These are phyloP conservation scores for Collybia sp. DNA, from an alignment of 768 basidiomycete species.

Conservation along the genomic window DNA sequence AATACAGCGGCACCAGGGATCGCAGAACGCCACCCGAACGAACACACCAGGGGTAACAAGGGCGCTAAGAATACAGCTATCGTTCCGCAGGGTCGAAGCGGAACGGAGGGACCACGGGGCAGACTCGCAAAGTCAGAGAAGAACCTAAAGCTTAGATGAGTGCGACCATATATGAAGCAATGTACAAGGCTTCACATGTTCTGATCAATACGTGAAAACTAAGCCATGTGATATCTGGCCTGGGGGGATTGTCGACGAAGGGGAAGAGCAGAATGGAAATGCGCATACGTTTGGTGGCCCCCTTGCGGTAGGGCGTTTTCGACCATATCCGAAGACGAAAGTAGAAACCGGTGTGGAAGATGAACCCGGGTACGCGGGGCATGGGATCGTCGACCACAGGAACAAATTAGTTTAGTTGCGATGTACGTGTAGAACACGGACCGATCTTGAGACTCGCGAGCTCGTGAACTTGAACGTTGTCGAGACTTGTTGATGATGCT, in stretches of 20 bases:
- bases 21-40: constrained; percentile 34
- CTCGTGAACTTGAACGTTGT: too few species aligned
- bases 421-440: too few species aligned
- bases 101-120: too few species aligned
- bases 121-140: too few species aligned
- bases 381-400: too few species aligned
- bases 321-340: constrained; percentile 75
- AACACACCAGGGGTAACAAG: constrained; percentile 62
- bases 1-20: constrained; percentile 37
- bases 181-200: constrained; percentile 66
- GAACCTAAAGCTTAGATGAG: too few species aligned
- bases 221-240: constrained; percentile 57
- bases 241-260: constrained; percentile 12
- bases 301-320: constrained; percentile 58
- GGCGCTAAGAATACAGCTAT: constrained; percentile 61
- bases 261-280: not conserved
- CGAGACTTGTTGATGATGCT: too few species aligned
- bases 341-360: too few species aligned
- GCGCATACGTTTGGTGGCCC: constrained; percentile 57
- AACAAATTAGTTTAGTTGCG: too few species aligned
- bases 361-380: too few species aligned
- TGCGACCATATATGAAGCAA: too few species aligned
- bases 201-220: constrained; percentile 59
- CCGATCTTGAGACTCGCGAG: too few species aligned
- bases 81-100: constrained; percentile 41